These are phyloP conservation scores for Suillus discolor DNA, from an alignment of 768 basidiomycete genomes.

Conservation along the genomic window DNA sequence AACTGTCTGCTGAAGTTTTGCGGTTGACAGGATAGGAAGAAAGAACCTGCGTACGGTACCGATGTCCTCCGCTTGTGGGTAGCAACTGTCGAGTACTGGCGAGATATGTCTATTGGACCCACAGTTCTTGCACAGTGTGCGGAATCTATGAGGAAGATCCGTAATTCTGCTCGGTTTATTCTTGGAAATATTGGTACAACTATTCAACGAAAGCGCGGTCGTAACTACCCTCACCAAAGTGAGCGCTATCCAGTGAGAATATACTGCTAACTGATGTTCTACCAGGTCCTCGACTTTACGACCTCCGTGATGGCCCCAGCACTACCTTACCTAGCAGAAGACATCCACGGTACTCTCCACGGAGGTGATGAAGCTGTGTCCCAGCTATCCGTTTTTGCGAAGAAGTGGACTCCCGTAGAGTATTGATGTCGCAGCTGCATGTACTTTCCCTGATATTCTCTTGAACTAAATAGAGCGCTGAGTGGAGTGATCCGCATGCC, in stretches of 20 bases:
- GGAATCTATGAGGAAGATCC: conserved; percentile 79
- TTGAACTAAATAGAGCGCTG: conserved; percentile 41
- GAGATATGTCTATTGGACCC: conserved; percentile 85
- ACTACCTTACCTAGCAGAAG: conserved; percentile 89
- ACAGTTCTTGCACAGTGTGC: conserved; percentile 73
- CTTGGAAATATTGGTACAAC: conserved; percentile 69
- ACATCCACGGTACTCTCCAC: conserved; percentile 57
- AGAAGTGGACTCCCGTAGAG: conserved; percentile 65
- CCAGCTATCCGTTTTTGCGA: conserved; percentile 63
- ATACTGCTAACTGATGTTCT: background rate
- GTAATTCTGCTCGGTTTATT: conserved; percentile 86
- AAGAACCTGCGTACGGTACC: conserved; percentile 79
- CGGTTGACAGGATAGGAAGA: conserved; percentile 57
- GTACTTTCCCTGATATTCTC: conserved; percentile 5
- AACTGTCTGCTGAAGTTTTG: conserved; percentile 6
- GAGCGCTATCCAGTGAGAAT: conserved; percentile 15
- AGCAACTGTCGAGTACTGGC: conserved; percentile 87
- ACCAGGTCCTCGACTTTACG: conserved; percentile 66
- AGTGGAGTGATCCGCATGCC: conserved; percentile 64
- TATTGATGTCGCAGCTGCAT: conserved; percentile 7
- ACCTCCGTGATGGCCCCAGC: conserved; percentile 80
- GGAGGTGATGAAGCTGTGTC: conserved; percentile 22
- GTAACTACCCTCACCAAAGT: conserved; percentile 77
- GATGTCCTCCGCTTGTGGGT: conserved; percentile 91
- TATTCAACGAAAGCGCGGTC: conserved; percentile 39